Base-by-base conservation (phyloP, 257 asterid species). In the Fraxinus excelsior region DNA sequence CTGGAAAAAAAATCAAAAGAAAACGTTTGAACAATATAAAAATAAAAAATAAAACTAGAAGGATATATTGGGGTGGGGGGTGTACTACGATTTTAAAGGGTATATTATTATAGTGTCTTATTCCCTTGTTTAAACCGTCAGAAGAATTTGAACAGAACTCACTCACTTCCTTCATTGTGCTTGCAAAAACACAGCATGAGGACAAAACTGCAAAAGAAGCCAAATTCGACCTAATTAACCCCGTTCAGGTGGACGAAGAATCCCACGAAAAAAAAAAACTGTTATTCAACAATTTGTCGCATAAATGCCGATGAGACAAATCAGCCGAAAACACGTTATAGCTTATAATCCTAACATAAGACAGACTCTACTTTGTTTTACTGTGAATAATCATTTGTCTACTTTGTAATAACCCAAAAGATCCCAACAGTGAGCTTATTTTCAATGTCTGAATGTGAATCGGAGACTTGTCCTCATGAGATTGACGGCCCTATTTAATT, bases 201-300 rank as follows among this genome's bases (percentile, higher is more conserved):
- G n/a, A n/a, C n/a, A n/a, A n/a, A n/a, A n/a, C 26, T 62, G 32
- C 13, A 42, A 34, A 56, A 46, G 62, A 71, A 34, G 58, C 66
- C 49, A 32, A 76, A 65, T n/a, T 21, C 42, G 28, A 16, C 81
- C 82, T 32, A 71, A 78, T 37, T 37, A 72, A 74, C 32, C 25
- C 26, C 71, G 64, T 70, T 77, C 23, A 7, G 46, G 40, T 42
- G 67, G 85, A 74, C 86, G 91, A 83, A 71, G 71, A 80, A 80
- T 78, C 86, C 81, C 74, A 67, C 38, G 23, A 60, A 56, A 68
- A 78, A 44, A 76, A 60, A 46, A 35, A 72, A 19, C 11, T 40
- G 65, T 76, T 77, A 80, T 83, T 29, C 81, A 71, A 77, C 77
- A 78, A 80, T 74, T 84, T 79, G 83, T 83, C 86, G 44, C 82